Conservation (phyloP, 1,139 yeast species). For the Yamadazyma taylorii region DNA sequence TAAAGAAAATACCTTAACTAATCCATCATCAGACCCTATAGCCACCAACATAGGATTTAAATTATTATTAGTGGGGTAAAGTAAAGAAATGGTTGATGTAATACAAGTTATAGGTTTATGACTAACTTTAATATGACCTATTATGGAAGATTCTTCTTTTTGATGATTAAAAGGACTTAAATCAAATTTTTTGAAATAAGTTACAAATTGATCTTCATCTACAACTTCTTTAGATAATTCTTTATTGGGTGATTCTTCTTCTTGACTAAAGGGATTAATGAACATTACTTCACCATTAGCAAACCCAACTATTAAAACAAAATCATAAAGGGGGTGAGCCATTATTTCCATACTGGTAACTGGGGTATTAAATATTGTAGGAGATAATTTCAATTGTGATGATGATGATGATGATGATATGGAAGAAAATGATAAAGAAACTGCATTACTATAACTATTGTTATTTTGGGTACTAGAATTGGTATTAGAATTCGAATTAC, state of each 20-base stretch:
- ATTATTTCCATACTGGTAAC: conserved; percentile 38
- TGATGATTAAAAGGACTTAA: conserved; percentile 27
- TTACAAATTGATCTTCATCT: conserved; percentile 34
- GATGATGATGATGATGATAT: neutral
- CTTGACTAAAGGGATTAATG: conserved; percentile 28
- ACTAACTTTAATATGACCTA: conserved; percentile 64
- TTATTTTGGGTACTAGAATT: conserved; percentile 30
- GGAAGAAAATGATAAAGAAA: neutral
- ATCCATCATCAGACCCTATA: conserved; percentile 67
- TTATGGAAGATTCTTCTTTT: conserved; percentile 13
- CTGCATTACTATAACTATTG: neutral
- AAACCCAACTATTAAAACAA: conserved; percentile 38
- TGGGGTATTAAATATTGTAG: conserved; percentile 16
- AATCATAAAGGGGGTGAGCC: conserved; percentile 30
- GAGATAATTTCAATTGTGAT: conserved; percentile 12
- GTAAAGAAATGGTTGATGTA: conserved; percentile 24
- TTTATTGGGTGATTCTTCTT: conserved; percentile 8
- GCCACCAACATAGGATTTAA: conserved; percentile 52
- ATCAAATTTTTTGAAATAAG: conserved; percentile 43
- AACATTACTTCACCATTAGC: conserved; percentile 44
- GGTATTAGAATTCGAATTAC: neutral
- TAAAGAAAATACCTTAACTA: conserved; percentile 57
- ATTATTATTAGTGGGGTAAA: conserved; percentile 14
- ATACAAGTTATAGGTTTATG: conserved; percentile 51
- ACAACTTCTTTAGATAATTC: conserved; percentile 29